Evolutionary conservation across 2,329 filamentous ascomycete species (phyloP).

Genomic region (Stachybotrys elegans): DNA sequence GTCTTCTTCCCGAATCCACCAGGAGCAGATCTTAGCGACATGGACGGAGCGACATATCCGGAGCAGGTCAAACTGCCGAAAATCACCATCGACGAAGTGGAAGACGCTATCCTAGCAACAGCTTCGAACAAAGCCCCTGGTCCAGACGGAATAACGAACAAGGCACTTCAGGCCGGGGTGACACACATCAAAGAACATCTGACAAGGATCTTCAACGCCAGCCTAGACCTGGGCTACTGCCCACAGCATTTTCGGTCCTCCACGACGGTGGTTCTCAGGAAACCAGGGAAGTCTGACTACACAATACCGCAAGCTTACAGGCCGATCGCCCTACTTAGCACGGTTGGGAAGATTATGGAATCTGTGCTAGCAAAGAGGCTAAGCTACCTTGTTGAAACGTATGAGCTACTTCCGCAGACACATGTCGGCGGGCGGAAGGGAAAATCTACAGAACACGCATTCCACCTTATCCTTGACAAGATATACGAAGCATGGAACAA

Average conservation of each 20-base stretch:
- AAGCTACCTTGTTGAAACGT: conserved; percentile 7
- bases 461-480: conserved; percentile 8
- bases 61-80: conserved; percentile 2
- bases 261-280: conserved; percentile 10
- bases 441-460: conserved; percentile 8
- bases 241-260: conserved; percentile 11
- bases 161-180: conserved; percentile 5
- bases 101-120: conserved; percentile 8
- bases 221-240: conserved; percentile 11
- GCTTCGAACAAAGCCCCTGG: conserved; percentile 13
- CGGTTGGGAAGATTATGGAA: conserved; percentile 10
- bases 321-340: conserved; percentile 12
- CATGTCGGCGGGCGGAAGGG: conserved; percentile 8
- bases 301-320: conserved; percentile 12
- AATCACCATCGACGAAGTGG: conserved; percentile 9
- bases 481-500: conserved; percentile 10
- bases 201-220: conserved; percentile 12
- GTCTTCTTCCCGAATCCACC: conserved; percentile 1
- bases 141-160: conserved; percentile 14
- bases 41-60: conserved; percentile 1
- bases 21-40: background rate
- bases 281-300: conserved; percentile 14
- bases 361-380: conserved; percentile 10
- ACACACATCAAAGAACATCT: conserved; percentile 10
- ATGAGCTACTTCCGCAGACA: conserved; percentile 5